These are phyloP conservation scores for Diaporthe australafricana DNA, from an alignment of 2,329 filamentous ascomycete species.

Conservation along the genomic window DNA sequence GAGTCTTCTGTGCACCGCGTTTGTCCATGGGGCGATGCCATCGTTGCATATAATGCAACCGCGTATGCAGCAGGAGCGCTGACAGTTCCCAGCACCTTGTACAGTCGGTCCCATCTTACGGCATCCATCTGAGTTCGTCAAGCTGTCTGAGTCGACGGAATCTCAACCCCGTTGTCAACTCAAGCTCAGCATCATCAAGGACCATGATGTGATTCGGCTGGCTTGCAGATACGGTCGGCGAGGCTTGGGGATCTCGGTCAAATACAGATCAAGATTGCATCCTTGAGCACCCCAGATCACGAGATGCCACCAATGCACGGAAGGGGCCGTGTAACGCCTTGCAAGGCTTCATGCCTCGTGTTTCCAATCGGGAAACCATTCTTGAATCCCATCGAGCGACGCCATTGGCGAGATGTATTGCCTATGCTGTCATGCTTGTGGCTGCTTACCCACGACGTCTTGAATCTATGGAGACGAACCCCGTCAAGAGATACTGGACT, in stretches of 20 bases:
- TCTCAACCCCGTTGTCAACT: background rate
- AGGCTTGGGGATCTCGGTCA: background rate
- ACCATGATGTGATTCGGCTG: background rate
- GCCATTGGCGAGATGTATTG: background rate
- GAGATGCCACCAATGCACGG: slow-evolving; percentile 6
- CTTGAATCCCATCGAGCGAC: background rate
- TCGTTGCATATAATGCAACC: background rate
- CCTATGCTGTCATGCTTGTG: slow-evolving; percentile 8
- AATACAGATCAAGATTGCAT: slow-evolving; percentile 16
- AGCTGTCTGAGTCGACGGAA: background rate
- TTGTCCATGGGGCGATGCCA: background rate
- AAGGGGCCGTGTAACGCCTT: slow-evolving; percentile 18
- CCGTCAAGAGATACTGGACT: background rate
- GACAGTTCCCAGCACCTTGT: slow-evolving; percentile 3
- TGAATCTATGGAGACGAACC: background rate
- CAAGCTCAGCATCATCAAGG: background rate
- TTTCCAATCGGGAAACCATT: slow-evolving; percentile 12
- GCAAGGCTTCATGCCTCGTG: slow-evolving; percentile 6
- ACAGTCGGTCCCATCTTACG: background rate
- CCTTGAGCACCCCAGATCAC: slow-evolving; percentile 12
- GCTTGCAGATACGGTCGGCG: slow-evolving; percentile 10
- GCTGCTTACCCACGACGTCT: slow-evolving; percentile 6
- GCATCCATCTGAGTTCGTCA: background rate
- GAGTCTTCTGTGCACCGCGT: background rate
- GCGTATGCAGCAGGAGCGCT: background rate